Percentiles rank a stretch among this genome's conserved stretches.
Evolutionary conservation across 352 stramenopile genomes (phyloP).

Genomic region (Phytophthora pini): DNA sequence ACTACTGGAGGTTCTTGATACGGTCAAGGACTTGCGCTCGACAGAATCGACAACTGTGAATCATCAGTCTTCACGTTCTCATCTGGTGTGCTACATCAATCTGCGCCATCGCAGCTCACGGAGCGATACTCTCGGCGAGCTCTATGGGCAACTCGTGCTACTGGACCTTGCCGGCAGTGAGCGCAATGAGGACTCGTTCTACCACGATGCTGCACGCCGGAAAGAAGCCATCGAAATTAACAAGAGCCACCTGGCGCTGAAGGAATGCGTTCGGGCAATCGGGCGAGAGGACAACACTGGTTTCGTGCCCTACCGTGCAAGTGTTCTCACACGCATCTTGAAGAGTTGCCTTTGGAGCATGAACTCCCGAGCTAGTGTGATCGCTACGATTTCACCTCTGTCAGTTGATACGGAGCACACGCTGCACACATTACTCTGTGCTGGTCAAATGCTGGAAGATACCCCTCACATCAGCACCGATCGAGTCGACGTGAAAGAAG

Average conservation of each 20-base stretch:
- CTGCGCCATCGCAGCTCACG: conserved; percentile 34
- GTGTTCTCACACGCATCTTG: conserved; percentile 77
- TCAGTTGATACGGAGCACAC: conserved; percentile 83
- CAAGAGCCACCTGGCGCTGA: conserved; percentile 81
- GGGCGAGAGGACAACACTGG: conserved; percentile 58
- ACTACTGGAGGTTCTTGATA: conserved; percentile 65
- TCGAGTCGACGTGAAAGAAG: conserved; percentile 57
- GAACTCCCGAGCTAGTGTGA: conserved; percentile 69
- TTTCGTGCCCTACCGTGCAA: conserved; percentile 75
- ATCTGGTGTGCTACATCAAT: conserved; percentile 75
- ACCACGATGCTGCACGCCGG: conserved; percentile 72
- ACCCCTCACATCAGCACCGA: conserved; percentile 57
- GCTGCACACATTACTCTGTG: conserved; percentile 75
- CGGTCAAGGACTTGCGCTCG: conserved; percentile 71
- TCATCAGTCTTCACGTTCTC: conserved; percentile 73
- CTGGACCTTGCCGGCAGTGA: conserved; percentile 81
- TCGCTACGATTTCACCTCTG: conserved; percentile 82
- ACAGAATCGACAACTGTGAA: conserved; percentile 87
- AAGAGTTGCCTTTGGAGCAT: conserved; percentile 74
- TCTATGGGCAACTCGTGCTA: conserved; percentile 60
- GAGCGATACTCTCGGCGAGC: conserved; percentile 23
- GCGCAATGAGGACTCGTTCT: conserved; percentile 80
- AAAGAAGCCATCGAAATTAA: conserved; percentile 89
- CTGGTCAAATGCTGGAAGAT: conserved; percentile 75
- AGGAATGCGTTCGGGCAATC: conserved; percentile 83